A percentile compares a stretch with the other conserved stretches of the same genome.
These are phyloP conservation scores for Colletotrichum sansevieriae DNA, from an alignment of 2,329 filamentous ascomycete genomes.

Conservation along the genomic window DNA sequence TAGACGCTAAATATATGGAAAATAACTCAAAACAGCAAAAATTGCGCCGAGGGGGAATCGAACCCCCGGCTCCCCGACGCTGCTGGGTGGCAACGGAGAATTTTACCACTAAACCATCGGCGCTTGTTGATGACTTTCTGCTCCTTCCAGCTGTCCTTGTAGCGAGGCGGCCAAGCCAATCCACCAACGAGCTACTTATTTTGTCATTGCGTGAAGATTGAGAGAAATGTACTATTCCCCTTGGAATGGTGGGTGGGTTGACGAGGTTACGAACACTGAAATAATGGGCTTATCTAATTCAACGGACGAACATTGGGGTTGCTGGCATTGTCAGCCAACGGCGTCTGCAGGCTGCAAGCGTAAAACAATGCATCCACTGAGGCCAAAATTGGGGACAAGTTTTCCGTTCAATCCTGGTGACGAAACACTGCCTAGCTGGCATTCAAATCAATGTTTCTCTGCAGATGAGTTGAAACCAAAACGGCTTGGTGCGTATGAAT, in stretches of 20 bases:
- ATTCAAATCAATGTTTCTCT: background rate
- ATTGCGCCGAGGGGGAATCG: constrained; percentile 41
- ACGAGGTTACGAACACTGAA: background rate
- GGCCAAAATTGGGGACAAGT: constrained; percentile 17
- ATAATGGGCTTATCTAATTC: background rate
- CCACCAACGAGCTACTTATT: background rate
- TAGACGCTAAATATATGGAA: too few relatives aligned
- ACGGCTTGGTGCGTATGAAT: constrained; percentile 19
- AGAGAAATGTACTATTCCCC: background rate
- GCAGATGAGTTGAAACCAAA: background rate
- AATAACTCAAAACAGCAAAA: background rate
- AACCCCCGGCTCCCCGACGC: constrained; percentile 41
- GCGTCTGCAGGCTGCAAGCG: background rate
- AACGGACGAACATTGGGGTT: background rate
- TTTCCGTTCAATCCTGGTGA: background rate
- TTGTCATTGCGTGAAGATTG: background rate
- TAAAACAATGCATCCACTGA: constrained; percentile 20
- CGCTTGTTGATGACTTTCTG: background rate
- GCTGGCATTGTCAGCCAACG: background rate
- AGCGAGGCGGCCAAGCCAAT: background rate
- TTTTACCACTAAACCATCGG: constrained; percentile 43
- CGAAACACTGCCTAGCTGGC: background rate
- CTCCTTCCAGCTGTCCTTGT: background rate
- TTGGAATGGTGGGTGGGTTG: background rate
- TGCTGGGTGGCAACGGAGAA: constrained; percentile 40